Evolutionary conservation across 768 basidiomycete genomes (phyloP).

Genomic region (Gloeopeniophorella convolvens): DNA sequence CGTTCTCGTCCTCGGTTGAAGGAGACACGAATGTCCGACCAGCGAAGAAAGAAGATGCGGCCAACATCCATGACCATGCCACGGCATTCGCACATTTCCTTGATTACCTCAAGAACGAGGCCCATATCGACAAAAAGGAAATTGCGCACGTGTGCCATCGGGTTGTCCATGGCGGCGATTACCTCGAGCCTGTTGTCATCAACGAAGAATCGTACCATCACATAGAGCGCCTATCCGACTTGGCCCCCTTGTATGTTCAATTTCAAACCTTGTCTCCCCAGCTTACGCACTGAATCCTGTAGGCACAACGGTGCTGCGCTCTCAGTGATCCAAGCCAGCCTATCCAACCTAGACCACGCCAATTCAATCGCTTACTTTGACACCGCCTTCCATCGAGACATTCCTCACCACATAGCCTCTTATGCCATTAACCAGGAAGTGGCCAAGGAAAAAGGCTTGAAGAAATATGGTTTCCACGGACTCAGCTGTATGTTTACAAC

Average conservation of each 20-base stretch:
- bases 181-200: slow-evolving; percentile 62
- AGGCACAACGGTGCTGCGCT: slow-evolving; percentile 62
- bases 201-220: slow-evolving; percentile 62
- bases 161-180: slow-evolving; percentile 85
- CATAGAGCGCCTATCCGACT: slow-evolving; percentile 65
- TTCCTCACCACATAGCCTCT: slow-evolving; percentile 69
- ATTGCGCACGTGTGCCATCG: slow-evolving; percentile 63
- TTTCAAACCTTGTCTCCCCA: neutral
- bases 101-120: slow-evolving; percentile 35
- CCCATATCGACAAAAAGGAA: slow-evolving; percentile 35
- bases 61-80: slow-evolving; percentile 47
- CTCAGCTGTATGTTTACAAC: slow-evolving; percentile 48
- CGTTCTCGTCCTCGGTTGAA: slow-evolving; percentile 38
- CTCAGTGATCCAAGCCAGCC: slow-evolving; percentile 53
- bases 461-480: slow-evolving; percentile 92
- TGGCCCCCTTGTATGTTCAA: slow-evolving; percentile 67
- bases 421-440: slow-evolving; percentile 69
- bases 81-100: slow-evolving; percentile 61
- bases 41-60: slow-evolving; percentile 34
- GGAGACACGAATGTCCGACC: slow-evolving; percentile 10
- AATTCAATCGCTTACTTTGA: slow-evolving; percentile 83
- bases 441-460: slow-evolving; percentile 58
- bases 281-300: slow-evolving; percentile 7
- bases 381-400: slow-evolving; percentile 73
- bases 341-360: slow-evolving; percentile 56